A percentile compares a stretch with the other conserved stretches of the same genome.
Conservation (phyloP, 306 rosid species). For the Lathyrus tuberosus region DNA sequence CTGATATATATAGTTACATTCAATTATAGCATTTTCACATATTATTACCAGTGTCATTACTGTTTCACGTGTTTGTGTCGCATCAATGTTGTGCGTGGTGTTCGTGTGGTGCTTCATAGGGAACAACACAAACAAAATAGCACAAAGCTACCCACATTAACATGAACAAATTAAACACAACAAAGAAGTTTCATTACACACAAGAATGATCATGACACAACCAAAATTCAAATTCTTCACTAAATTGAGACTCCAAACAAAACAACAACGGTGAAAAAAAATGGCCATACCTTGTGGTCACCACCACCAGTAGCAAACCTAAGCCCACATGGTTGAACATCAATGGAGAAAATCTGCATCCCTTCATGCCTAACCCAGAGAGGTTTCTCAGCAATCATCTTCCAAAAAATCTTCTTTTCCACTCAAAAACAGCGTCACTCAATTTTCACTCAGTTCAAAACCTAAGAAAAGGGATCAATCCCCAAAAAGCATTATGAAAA, state of each 20-base stretch:
- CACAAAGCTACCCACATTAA: neutral
- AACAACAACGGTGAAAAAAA: neutral
- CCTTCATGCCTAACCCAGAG: constrained; percentile 97
- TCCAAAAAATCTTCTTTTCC: constrained; percentile 27
- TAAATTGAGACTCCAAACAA: neutral
- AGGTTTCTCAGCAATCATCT: constrained; percentile 96
- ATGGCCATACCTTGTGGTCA: constrained; percentile 81
- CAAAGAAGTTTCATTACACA: neutral
- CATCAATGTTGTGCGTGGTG: neutral
- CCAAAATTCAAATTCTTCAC: constrained; percentile 28
- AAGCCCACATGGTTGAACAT: constrained; percentile 94
- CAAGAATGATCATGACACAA: neutral
- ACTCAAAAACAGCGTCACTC: neutral
- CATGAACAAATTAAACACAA: constrained; percentile 7
- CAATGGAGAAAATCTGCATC: constrained; percentile 97
- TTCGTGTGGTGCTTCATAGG: neutral
- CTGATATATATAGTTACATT: neutral
- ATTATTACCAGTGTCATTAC: neutral
- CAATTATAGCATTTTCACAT: neutral
- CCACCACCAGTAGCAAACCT: constrained; percentile 99
- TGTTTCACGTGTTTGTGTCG: no score
- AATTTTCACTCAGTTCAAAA: constrained; percentile 26
- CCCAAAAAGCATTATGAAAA: constrained; percentile 25
- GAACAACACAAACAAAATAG: constrained; percentile 14
- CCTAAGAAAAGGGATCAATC: constrained; percentile 29